A percentile compares a stretch with the other conserved stretches of the same genome.
phyloP scores from a whole-genome alignment of 2,329 filamentous ascomycete genomes.

The Botrytis aclada region DNA sequence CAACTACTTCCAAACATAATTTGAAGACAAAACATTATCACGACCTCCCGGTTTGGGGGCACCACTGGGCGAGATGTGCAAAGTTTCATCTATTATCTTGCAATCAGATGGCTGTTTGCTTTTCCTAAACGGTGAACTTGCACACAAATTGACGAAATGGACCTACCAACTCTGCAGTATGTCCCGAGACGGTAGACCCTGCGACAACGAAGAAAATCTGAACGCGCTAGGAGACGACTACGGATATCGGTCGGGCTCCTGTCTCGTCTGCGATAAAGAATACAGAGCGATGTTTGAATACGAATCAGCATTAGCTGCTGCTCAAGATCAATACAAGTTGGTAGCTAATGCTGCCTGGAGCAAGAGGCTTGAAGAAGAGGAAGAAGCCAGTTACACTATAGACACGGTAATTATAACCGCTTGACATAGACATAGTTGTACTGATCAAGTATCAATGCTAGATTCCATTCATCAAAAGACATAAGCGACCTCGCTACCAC shows the following conservation, averaged over 20 bases:
- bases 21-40: neutral
- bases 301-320: neutral
- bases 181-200: neutral
- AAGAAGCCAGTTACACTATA: neutral
- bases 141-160: conserved; percentile 1
- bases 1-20: neutral
- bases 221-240: neutral
- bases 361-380: neutral
- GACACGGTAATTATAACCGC: neutral
- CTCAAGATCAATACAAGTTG: neutral
- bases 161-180: conserved; percentile 2
- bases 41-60: no score
- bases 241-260: neutral
- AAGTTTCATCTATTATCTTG: conserved; percentile 1
- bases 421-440: neutral
- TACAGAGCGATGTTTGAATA: neutral
- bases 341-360: neutral
- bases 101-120: neutral
- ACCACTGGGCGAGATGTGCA: neutral
- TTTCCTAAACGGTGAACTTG: neutral
- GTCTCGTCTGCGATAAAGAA: neutral
- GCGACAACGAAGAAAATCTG: neutral
- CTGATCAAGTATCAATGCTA: neutral
- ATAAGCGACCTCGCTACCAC: neutral
- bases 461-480: neutral